A percentile compares a stretch with the other conserved stretches of the same genome.
These are phyloP conservation scores for Dunaliella primolecta DNA, from an alignment of 139 green algal genomes.

Conservation along the genomic window DNA sequence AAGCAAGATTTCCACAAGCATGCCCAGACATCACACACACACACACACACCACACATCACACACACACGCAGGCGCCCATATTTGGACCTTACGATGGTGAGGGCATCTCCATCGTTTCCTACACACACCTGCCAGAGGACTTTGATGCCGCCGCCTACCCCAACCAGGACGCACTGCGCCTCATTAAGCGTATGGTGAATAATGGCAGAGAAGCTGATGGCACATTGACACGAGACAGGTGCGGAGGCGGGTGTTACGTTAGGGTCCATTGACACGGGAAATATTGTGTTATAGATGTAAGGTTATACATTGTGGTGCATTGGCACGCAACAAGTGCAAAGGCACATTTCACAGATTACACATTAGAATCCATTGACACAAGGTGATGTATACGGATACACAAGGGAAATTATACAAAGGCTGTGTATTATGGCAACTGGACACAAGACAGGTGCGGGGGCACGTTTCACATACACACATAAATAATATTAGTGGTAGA, in stretches of 20 bases:
- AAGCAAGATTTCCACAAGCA: too few species aligned
- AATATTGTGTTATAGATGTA: background rate
- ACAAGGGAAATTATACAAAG: too few species aligned
- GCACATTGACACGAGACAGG: slow-evolving; percentile 57
- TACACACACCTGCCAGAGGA: slow-evolving; percentile 75
- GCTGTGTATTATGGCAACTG: slow-evolving; percentile 58
- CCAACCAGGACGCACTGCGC: slow-evolving; percentile 60
- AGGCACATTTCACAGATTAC: too few species aligned
- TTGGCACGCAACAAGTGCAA: too few species aligned
- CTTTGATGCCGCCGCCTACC: slow-evolving; percentile 49
- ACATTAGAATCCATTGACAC: too few species aligned
- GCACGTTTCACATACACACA: too few species aligned
- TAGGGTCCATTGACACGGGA: background rate
- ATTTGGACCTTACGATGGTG: slow-evolving; percentile 67
- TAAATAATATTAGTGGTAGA: too few species aligned
- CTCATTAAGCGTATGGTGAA: slow-evolving; percentile 69
- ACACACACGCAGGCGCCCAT: slow-evolving; percentile 59
- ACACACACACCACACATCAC: too few species aligned
- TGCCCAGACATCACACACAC: too few species aligned
- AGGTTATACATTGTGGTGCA: background rate
- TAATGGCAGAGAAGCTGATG: slow-evolving; percentile 68
- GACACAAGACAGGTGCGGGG: slow-evolving; percentile 52
- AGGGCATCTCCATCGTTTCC: slow-evolving; percentile 66
- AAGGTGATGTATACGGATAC: too few species aligned
- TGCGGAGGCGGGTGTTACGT: background rate